Percentiles rank a stretch among this genome's conserved stretches.
These are phyloP conservation scores for Stenocarpella maydis DNA, from an alignment of 2,329 filamentous ascomycete species.

Conservation along the genomic window DNA sequence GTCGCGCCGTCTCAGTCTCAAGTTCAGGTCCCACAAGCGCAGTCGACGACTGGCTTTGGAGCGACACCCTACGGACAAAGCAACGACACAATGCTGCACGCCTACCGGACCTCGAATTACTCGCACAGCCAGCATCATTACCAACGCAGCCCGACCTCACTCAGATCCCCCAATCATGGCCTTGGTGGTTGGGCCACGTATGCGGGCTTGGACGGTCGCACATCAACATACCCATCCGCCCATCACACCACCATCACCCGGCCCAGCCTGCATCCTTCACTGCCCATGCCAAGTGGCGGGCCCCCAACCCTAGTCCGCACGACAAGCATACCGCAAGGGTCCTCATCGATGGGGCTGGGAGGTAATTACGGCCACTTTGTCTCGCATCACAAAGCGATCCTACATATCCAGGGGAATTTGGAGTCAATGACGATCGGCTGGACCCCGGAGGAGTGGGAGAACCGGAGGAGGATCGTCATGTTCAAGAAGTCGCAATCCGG, in stretches of 20 bases:
- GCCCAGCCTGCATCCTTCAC: conserved; percentile 57
- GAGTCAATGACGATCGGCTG: conserved; percentile 84
- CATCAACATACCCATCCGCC: conserved; percentile 53
- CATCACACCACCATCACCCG: conserved; percentile 55
- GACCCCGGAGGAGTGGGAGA: conserved; percentile 81
- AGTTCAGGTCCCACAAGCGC: conserved; percentile 40
- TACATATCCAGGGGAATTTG: conserved; percentile 88
- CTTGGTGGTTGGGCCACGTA: conserved; percentile 43
- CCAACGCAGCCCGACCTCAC: conserved; percentile 35
- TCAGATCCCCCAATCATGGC: conserved; percentile 41
- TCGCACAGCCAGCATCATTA: conserved; percentile 40
- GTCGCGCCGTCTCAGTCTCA: conserved; percentile 47
- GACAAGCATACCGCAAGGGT: conserved; percentile 57
- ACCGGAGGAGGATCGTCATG: conserved; percentile 83
- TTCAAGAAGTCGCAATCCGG: conserved; percentile 86
- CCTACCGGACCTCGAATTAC: conserved; percentile 62
- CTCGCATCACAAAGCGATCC: conserved; percentile 73
- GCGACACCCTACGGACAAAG: conserved; percentile 48
- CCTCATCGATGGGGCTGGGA: conserved; percentile 47
- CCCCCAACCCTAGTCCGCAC: conserved; percentile 63
- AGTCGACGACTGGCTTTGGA: conserved; percentile 37
- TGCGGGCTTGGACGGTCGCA: conserved; percentile 50
- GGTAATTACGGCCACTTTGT: conserved; percentile 77
- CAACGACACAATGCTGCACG: conserved; percentile 62
- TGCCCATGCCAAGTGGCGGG: conserved; percentile 49